These are phyloP conservation scores for Cinnamomum micranthum DNA, from an alignment of 164 flowering plant species.

Conservation along the genomic window DNA sequence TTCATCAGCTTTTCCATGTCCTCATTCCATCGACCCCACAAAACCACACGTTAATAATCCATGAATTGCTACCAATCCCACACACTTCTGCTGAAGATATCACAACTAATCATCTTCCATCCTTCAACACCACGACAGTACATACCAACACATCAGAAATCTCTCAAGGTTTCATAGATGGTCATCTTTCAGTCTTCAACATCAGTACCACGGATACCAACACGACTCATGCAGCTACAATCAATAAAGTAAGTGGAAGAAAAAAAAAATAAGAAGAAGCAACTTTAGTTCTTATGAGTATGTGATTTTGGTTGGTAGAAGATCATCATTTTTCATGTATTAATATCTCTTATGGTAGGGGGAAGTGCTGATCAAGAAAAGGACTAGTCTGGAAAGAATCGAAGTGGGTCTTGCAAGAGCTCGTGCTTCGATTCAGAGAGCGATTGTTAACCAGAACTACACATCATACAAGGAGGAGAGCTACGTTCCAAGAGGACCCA, in stretches of 20 bases:
- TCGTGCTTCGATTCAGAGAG: conserved; percentile 43
- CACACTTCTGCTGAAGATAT: background rate
- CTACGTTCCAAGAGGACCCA: conserved; percentile 11
- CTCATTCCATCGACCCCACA: background rate
- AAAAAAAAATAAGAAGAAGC: background rate
- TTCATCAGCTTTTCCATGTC: background rate
- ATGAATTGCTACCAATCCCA: background rate
- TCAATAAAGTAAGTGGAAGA: background rate
- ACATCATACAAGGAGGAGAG: background rate
- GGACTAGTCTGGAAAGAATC: conserved; percentile 8
- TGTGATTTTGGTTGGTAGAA: background rate
- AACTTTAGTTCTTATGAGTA: background rate
- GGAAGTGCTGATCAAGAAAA: background rate
- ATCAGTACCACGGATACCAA: background rate
- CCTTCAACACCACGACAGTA: background rate
- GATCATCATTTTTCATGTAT: background rate
- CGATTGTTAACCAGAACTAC: conserved; percentile 1
- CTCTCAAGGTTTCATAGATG: too few relatives aligned
- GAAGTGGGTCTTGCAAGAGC: conserved; percentile 52
- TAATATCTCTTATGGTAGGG: background rate
- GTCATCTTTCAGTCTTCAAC: too few relatives aligned
- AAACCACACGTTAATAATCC: background rate
- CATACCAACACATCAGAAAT: background rate
- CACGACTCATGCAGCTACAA: background rate
- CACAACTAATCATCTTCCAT: background rate